Percentiles rank a stretch among this genome's conserved stretches.
phyloP scores from a whole-genome alignment of 176 grass and related monocot species.

The Bromus sterilis region DNA sequence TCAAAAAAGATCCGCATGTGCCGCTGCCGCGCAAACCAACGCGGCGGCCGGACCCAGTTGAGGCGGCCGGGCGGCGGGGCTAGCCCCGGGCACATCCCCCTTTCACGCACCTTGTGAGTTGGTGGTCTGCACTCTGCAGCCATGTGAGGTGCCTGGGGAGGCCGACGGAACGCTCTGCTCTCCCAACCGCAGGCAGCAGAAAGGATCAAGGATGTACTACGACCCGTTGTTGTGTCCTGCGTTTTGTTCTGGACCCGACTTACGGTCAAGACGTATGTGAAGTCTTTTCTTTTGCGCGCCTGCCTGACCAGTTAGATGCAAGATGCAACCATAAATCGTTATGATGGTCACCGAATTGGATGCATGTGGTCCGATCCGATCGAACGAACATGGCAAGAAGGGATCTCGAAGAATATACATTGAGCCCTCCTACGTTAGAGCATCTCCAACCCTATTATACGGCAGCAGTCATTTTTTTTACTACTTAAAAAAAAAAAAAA shows the following conservation, averaged over 20 bases:
- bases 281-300: too few relatives aligned
- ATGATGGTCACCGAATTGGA: too few relatives aligned
- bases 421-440: too few relatives aligned
- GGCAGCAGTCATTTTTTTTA: too few relatives aligned
- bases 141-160: neutral
- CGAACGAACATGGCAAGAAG: neutral
- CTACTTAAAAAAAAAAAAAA: too few relatives aligned
- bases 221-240: neutral
- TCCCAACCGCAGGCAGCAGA: slow-evolving; percentile 11
- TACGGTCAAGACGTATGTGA: neutral
- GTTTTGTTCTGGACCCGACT: neutral
- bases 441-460: too few relatives aligned
- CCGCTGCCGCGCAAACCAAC: neutral
- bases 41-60: neutral
- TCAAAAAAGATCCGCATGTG: neutral
- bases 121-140: neutral
- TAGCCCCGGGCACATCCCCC: neutral
- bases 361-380: neutral
- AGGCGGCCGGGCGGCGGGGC: neutral
- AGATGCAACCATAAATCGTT: too few relatives aligned
- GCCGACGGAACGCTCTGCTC: neutral
- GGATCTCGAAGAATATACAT: neutral
- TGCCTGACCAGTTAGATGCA: too few relatives aligned
- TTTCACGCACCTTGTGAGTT: neutral
- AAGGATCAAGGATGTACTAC: too few relatives aligned